Evolutionary conservation across 1,284 basidiomycete genomes (phyloP).

Genomic region (Leccinum pallidistipes): DNA sequence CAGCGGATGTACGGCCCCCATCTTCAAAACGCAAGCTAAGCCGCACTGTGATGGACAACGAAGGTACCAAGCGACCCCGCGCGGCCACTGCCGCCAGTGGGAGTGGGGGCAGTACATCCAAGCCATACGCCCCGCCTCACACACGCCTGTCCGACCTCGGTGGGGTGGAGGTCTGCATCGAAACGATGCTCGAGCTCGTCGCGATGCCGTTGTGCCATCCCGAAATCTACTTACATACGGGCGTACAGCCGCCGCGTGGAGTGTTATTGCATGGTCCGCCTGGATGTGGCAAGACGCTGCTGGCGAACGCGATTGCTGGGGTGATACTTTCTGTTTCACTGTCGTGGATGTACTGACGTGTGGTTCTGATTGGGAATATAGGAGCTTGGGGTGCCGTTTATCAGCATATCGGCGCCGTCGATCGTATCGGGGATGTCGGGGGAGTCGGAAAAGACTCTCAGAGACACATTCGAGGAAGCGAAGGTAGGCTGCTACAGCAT

Average conservation of each 20-base stretch:
- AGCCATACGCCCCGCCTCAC: constrained; percentile 65
- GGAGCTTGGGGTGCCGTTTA: constrained; percentile 92
- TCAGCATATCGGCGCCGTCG: constrained; percentile 90
- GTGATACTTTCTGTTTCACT: constrained; percentile 46
- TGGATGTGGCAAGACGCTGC: constrained; percentile 93
- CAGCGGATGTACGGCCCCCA: constrained; percentile 22
- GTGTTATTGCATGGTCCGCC: constrained; percentile 95
- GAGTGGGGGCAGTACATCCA: constrained; percentile 24
- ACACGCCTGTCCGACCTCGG: constrained; percentile 85
- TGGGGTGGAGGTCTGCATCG: constrained; percentile 83
- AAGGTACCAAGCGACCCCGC: constrained; percentile 51
- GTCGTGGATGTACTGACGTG: constrained; percentile 9
- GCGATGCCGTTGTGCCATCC: constrained; percentile 95
- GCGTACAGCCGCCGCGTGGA: constrained; percentile 91
- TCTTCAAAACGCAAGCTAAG: constrained; percentile 59
- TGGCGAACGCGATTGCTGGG: constrained; percentile 92
- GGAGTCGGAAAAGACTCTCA: constrained; percentile 93
- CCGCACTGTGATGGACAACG: constrained; percentile 42
- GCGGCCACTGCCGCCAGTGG: constrained; percentile 34
- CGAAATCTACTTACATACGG: constrained; percentile 92
- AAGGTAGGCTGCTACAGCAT: constrained; percentile 46
- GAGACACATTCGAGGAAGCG: constrained; percentile 96
- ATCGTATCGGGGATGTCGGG: constrained; percentile 98
- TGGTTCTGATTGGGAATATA: constrained; percentile 32
- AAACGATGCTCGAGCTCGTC: constrained; percentile 94